Percentiles rank a stretch among this genome's conserved stretches.
Conservation (phyloP, 1,139 yeast genomes). For the Geotrichum carabidarum region DNA sequence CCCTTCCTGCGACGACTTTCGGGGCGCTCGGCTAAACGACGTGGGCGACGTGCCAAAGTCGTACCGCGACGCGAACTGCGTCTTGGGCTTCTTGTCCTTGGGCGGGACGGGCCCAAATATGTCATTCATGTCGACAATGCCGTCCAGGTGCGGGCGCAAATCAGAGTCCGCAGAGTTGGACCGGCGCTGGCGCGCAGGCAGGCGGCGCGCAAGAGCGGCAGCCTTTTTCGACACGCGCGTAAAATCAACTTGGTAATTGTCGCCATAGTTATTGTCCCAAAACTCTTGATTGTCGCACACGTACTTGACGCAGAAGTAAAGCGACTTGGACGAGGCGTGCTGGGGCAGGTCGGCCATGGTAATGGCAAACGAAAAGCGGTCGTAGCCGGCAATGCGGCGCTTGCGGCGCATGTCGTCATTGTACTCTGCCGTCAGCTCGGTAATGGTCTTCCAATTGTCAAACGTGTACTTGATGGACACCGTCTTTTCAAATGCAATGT, state of each 20-base stretch:
- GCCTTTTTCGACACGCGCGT: constrained; percentile 29
- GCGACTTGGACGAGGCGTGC: constrained; percentile 34
- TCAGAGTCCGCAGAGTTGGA: constrained; percentile 8
- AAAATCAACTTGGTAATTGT: constrained; percentile 56
- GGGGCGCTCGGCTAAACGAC: constrained; percentile 18
- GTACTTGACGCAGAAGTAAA: constrained; percentile 58
- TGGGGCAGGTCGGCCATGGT: constrained; percentile 38
- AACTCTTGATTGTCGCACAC: constrained; percentile 47
- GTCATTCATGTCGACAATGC: constrained; percentile 10
- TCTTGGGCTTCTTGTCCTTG: constrained; percentile 2
- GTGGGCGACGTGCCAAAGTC: constrained; percentile 38
- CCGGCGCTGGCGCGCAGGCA: constrained; percentile 1
- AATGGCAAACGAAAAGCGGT: constrained; percentile 46
- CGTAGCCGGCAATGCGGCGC: constrained; percentile 35
- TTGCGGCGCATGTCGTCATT: constrained; percentile 54
- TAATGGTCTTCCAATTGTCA: constrained; percentile 68
- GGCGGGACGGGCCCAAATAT: background rate
- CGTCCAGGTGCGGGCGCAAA: constrained; percentile 14
- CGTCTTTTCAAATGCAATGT: constrained; percentile 58
- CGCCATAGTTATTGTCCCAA: constrained; percentile 71
- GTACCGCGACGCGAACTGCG: constrained; percentile 35
- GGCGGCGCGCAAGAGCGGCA: background rate
- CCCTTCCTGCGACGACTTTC: constrained; percentile 2
- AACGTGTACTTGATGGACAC: constrained; percentile 61
- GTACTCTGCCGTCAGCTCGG: constrained; percentile 62